Base-by-base conservation (phyloP, 164 flowering plant species). In the Stephania yunnanensis region DNA sequence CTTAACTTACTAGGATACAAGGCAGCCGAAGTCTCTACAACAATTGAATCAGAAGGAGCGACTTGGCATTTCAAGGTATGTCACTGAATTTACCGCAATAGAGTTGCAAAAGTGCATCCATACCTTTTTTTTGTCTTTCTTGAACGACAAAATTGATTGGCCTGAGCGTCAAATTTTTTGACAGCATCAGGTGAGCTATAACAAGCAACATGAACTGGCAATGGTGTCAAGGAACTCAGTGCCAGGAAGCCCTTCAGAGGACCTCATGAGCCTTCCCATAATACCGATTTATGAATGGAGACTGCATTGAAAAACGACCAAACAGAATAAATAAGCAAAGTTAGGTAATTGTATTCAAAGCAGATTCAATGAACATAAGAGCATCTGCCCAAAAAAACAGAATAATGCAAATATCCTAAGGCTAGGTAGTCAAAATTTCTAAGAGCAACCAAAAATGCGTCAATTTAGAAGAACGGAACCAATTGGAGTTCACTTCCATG, bases 231-330 rank as follows among this genome's bases (percentile, higher is more conserved):
- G 6, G 66, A 61, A 61, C 66, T n/a, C 71, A 69, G 44, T n/a
- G 20, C 45, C 4, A 22, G 8, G 71, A 19, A 12, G 17, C 65
- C 15, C 22, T 46, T 87, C 84, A 93, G 9, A 91, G 77, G 75
- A 92, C 86, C 79, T 85, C 80, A 68, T 91, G 92, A 70, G 98
- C 98, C 79, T 89, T 91, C 48, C 97, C 97, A 63, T 94, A 94
- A 63, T 94, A 94, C 82, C 98, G 78, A 81, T 94, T 94, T 73
- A 94, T 91, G 81, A 88, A 90, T 4, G 86, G 77, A 29, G 86
- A 78, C 97, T 94, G 96, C 84, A 30, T n/a, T 30, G 55, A 36
- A 69, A 29, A 70, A 50, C 36, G 22, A 19, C 52, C n/a, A 67
- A 73, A 48, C 22, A 69, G 12, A 44, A 66, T 20, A 15, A 36